These are phyloP conservation scores for Lavandula angustifolia DNA, from an alignment of 257 asterid genomes.

Conservation along the genomic window DNA sequence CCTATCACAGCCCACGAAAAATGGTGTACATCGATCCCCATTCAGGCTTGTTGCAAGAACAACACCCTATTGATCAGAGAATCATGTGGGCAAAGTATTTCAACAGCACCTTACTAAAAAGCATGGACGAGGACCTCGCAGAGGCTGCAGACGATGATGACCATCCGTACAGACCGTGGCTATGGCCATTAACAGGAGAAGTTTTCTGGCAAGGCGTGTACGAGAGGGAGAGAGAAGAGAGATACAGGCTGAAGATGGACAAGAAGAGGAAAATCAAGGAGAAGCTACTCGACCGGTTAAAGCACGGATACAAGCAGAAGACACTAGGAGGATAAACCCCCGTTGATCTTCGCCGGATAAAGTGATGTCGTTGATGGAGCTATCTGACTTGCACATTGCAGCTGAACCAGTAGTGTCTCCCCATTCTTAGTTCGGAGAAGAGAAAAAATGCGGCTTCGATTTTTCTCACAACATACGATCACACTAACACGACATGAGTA, in stretches of 20 bases:
- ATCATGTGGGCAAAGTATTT: constrained; percentile 86
- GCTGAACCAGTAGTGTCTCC: constrained; percentile 25
- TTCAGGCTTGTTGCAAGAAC: constrained; percentile 71
- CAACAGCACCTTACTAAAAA: constrained; percentile 61
- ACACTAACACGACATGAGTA: constrained; percentile 43
- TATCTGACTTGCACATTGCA: constrained; percentile 26
- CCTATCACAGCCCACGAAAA: constrained; percentile 84
- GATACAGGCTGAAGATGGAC: constrained; percentile 90
- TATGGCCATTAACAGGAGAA: constrained; percentile 98
- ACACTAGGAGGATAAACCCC: constrained; percentile 62
- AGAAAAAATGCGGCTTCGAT: constrained; percentile 23
- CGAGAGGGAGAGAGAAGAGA: constrained; percentile 89
- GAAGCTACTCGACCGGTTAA: constrained; percentile 73
- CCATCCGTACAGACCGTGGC: constrained; percentile 78
- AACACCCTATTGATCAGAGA: constrained; percentile 74
- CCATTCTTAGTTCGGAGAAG: constrained; percentile 27
- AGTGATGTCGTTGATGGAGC: constrained; percentile 23
- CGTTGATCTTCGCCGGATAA: constrained; percentile 4
- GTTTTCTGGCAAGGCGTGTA: constrained; percentile 92
- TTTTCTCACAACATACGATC: constrained; percentile 34
- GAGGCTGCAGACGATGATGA: constrained; percentile 92
- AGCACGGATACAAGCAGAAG: constrained; percentile 80
- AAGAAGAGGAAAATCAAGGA: constrained; percentile 85
- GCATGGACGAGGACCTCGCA: constrained; percentile 96
- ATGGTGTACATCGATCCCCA: constrained; percentile 84